Conservation (phyloP, 176 grass and related monocot genomes). For the Olyra latifolia region DNA sequence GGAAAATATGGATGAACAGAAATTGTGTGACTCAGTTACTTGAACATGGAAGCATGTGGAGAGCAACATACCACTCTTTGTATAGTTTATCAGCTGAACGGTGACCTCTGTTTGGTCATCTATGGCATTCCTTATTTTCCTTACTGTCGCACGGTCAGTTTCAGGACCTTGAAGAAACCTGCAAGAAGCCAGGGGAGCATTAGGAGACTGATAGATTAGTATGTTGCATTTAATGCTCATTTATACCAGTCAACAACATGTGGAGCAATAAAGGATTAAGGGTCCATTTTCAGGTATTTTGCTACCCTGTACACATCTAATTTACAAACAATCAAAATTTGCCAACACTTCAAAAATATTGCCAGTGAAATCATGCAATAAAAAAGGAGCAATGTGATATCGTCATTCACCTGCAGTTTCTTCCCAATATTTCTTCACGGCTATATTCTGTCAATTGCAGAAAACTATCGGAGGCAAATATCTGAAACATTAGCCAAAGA, state of each 20-base stretch:
- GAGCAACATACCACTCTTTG: slow-evolving; percentile 68
- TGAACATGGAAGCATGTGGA: background rate
- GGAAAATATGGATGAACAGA: background rate
- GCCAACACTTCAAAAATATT: background rate
- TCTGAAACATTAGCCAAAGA: slow-evolving; percentile 42
- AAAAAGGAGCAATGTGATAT: background rate
- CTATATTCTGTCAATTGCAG: slow-evolving; percentile 78
- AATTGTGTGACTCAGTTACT: background rate
- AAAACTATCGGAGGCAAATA: slow-evolving; percentile 91
- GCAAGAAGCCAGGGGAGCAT: slow-evolving; percentile 17
- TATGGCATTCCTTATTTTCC: slow-evolving; percentile 91
- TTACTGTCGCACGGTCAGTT: slow-evolving; percentile 69
- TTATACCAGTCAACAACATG: background rate
- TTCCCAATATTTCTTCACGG: slow-evolving; percentile 86
- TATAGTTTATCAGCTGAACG: slow-evolving; percentile 96
- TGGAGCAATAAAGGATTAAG: slow-evolving; percentile 9
- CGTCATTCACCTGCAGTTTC: slow-evolving; percentile 74
- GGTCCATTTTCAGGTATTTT: background rate
- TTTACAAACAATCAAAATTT: slow-evolving; percentile 1
- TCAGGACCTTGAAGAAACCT: slow-evolving; percentile 96
- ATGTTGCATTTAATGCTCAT: background rate
- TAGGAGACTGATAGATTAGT: background rate
- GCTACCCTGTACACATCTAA: background rate
- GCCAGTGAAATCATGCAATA: background rate
- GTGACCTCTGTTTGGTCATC: slow-evolving; percentile 86